Evolutionary conservation across 2,329 filamentous ascomycete species (phyloP).

Genomic region (Pestalotiopsis fici): DNA sequence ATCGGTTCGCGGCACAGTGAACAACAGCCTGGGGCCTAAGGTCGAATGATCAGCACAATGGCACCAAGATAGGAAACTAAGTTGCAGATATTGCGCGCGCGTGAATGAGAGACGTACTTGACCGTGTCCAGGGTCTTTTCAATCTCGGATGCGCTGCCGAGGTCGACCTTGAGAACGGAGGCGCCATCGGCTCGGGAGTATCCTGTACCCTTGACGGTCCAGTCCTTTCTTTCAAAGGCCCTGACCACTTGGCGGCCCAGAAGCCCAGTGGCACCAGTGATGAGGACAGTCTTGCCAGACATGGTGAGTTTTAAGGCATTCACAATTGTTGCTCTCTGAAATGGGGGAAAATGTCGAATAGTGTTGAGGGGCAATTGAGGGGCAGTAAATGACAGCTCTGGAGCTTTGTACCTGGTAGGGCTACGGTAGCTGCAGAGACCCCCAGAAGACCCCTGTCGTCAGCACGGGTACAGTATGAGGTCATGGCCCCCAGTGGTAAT

Average conservation of each 20-base stretch:
- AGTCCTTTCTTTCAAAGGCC: conserved; percentile 67
- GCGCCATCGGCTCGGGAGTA: conserved; percentile 73
- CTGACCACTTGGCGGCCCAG: conserved; percentile 77
- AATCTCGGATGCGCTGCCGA: conserved; percentile 48
- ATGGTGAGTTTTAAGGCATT: conserved; percentile 19
- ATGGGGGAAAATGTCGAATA: neutral
- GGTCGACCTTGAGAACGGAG: conserved; percentile 62
- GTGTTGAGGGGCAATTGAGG: conserved; percentile 8
- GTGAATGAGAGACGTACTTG: conserved; percentile 45
- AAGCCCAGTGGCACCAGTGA: conserved; percentile 84
- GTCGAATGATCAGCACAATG: neutral
- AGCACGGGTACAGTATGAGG: neutral
- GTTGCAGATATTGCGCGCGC: neutral
- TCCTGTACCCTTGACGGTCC: conserved; percentile 73
- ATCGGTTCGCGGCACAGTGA: conserved; percentile 89
- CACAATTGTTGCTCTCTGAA: neutral
- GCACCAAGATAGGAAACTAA: neutral
- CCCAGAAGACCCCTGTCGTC: neutral
- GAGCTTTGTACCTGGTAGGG: neutral
- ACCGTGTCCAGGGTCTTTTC: conserved; percentile 50
- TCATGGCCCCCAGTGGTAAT: neutral
- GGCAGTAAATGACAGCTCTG: neutral
- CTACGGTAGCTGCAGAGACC: neutral
- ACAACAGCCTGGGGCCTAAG: conserved; percentile 74
- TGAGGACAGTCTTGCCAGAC: conserved; percentile 58